Evolutionary conservation across 371 early-diverging fungal species (phyloP).

Genomic region (Mortierella sp.): DNA sequence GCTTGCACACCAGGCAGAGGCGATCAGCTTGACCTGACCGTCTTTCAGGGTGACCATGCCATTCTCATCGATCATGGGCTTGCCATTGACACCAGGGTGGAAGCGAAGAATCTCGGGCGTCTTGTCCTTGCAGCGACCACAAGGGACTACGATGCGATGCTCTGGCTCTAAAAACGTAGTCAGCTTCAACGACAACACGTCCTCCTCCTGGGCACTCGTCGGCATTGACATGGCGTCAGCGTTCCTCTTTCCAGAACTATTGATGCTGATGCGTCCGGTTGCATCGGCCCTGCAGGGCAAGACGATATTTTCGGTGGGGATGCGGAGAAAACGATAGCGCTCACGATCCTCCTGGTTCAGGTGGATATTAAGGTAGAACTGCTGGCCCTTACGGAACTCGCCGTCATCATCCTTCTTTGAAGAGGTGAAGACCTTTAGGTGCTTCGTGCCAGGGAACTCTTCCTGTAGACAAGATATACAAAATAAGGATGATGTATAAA

Average conservation of each 20-base stretch:
- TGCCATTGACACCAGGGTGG: slow-evolving; percentile 51
- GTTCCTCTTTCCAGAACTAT: slow-evolving; percentile 37
- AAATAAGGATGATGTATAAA: too few species aligned
- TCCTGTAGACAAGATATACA: not conserved
- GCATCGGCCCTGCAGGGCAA: slow-evolving; percentile 41
- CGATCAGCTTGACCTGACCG: slow-evolving; percentile 49
- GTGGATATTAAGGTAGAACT: slow-evolving; percentile 50
- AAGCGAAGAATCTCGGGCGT: slow-evolving; percentile 46
- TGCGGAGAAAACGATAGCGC: slow-evolving; percentile 38
- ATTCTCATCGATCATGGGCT: slow-evolving; percentile 53
- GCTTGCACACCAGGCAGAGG: slow-evolving; percentile 49
- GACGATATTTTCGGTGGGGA: slow-evolving; percentile 51
- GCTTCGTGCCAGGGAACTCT: slow-evolving; percentile 28
- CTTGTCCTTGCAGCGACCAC: slow-evolving; percentile 52
- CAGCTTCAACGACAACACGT: slow-evolving; percentile 40
- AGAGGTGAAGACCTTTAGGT: slow-evolving; percentile 40
- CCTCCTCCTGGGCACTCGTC: slow-evolving; percentile 44
- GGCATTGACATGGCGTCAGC: slow-evolving; percentile 40
- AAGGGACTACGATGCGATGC: slow-evolving; percentile 44
- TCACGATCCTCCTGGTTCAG: slow-evolving; percentile 38
- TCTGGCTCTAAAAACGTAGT: slow-evolving; percentile 43
- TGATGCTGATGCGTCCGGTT: slow-evolving; percentile 31
- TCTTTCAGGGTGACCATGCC: slow-evolving; percentile 44
- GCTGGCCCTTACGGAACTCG: slow-evolving; percentile 50
- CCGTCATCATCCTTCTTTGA: slow-evolving; percentile 52